phyloP scores from a whole-genome alignment of 768 basidiomycete genomes.

The Auricularia cornea region DNA sequence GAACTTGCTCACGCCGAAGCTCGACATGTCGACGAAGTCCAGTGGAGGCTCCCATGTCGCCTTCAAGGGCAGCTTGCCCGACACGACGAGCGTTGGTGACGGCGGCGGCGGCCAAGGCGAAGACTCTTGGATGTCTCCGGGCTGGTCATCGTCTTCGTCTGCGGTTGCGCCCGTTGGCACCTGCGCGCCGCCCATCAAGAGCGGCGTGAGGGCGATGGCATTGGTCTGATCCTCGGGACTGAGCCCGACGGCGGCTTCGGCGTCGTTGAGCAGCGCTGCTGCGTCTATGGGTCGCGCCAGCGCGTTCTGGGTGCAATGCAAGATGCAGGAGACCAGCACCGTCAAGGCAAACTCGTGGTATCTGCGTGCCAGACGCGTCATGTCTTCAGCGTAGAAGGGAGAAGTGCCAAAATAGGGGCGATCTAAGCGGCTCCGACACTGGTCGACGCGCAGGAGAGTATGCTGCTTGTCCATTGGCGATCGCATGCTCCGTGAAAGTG shows the following conservation, averaged over 20 bases:
- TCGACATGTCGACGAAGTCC: slow-evolving; percentile 46
- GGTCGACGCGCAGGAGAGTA: too few relatives aligned
- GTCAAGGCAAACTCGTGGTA: not conserved
- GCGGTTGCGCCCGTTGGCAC: not conserved
- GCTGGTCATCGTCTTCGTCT: not conserved
- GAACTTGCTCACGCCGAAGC: slow-evolving; percentile 53
- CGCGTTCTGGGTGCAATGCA: not conserved
- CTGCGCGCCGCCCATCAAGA: not conserved
- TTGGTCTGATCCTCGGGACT: not conserved
- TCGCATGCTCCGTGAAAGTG: too few relatives aligned
- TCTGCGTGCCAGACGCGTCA: not conserved
- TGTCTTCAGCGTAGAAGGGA: not conserved
- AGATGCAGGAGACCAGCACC: not conserved
- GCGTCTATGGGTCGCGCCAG: not conserved
- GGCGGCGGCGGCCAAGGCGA: not conserved
- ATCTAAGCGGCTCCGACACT: not conserved
- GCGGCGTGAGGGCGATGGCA: not conserved
- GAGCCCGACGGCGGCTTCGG: not conserved
- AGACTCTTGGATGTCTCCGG: not conserved
- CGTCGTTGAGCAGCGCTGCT: not conserved
- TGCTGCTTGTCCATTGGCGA: too few relatives aligned
- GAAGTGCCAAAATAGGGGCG: not conserved
- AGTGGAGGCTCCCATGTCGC: slow-evolving; percentile 43
- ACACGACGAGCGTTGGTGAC: not conserved
- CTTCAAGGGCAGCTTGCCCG: not conserved